These are phyloP conservation scores for Phaeoacremonium minimum DNA, from an alignment of 2,329 filamentous ascomycete genomes.

Conservation along the genomic window DNA sequence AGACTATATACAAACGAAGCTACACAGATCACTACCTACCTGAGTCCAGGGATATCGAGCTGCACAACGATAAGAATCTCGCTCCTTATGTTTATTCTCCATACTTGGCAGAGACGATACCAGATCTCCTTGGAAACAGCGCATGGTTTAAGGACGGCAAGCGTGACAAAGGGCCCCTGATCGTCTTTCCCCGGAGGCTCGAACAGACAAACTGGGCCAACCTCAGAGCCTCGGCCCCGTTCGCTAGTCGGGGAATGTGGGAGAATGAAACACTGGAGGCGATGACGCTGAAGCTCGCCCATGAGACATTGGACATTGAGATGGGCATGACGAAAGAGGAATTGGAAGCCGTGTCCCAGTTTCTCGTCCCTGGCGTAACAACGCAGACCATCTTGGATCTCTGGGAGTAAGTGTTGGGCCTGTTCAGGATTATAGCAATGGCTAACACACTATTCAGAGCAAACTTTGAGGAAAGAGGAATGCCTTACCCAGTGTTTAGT, in stretches of 20 bases:
- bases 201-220: conserved; percentile 4
- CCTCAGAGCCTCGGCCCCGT: conserved; percentile 3
- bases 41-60: background rate
- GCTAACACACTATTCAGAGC: too few relatives aligned
- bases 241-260: conserved; percentile 1
- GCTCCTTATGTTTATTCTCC: conserved; percentile 3
- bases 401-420: too few relatives aligned
- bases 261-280: background rate
- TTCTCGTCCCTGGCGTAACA: too few relatives aligned
- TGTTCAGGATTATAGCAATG: too few relatives aligned
- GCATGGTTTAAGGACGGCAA: background rate
- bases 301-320: conserved; percentile 1
- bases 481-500: too few relatives aligned
- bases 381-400: too few relatives aligned
- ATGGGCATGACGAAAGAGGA: background rate
- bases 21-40: conserved; percentile 4
- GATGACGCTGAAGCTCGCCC: background rate
- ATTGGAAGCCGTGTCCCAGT: background rate
- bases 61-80: conserved; percentile 1
- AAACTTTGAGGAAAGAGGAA: too few relatives aligned
- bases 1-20: background rate
- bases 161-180: background rate
- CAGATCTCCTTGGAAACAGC: conserved; percentile 3
- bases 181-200: conserved; percentile 1
- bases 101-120: background rate